Conservation (phyloP, 1,139 yeast genomes). For the Zygosaccharomyces sapae region DNA sequence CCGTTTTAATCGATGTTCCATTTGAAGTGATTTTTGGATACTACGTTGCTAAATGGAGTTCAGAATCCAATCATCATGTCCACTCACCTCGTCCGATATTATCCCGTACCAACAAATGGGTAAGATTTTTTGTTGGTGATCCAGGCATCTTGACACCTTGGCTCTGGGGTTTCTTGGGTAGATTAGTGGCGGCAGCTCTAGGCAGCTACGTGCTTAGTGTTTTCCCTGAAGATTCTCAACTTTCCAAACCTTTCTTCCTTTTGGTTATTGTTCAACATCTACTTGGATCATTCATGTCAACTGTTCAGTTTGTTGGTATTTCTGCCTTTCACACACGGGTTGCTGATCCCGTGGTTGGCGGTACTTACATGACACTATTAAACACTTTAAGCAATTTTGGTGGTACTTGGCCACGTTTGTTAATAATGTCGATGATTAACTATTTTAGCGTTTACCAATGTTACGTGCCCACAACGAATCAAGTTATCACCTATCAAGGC, state of each 20-base stretch:
- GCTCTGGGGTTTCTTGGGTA: slow-evolving; percentile 84
- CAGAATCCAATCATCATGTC: slow-evolving; percentile 34
- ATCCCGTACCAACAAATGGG: slow-evolving; percentile 11
- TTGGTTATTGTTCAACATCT: slow-evolving; percentile 77
- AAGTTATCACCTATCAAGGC: slow-evolving; percentile 36
- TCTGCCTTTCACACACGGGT: slow-evolving; percentile 93
- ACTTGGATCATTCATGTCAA: slow-evolving; percentile 84
- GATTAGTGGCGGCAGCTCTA: slow-evolving; percentile 67
- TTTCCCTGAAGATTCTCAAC: slow-evolving; percentile 58
- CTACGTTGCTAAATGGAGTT: slow-evolving; percentile 88
- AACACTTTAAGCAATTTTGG: slow-evolving; percentile 92
- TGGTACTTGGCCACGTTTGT: slow-evolving; percentile 93
- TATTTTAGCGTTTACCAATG: slow-evolving; percentile 66
- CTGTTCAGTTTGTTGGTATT: slow-evolving; percentile 90
- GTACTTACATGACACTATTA: slow-evolving; percentile 94
- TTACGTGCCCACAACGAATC: slow-evolving; percentile 20
- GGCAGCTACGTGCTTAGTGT: slow-evolving; percentile 70
- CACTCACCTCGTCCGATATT: not conserved
- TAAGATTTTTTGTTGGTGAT: slow-evolving; percentile 34
- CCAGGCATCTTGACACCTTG: slow-evolving; percentile 68
- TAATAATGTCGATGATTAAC: slow-evolving; percentile 77
- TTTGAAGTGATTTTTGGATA: slow-evolving; percentile 93
- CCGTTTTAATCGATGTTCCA: slow-evolving; percentile 92
- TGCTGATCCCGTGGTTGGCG: slow-evolving; percentile 94
- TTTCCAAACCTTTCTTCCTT: slow-evolving; percentile 48